Evolutionary conservation across 805 yeast species (phyloP).

Genomic region (Metschnikowia peoriensis): DNA sequence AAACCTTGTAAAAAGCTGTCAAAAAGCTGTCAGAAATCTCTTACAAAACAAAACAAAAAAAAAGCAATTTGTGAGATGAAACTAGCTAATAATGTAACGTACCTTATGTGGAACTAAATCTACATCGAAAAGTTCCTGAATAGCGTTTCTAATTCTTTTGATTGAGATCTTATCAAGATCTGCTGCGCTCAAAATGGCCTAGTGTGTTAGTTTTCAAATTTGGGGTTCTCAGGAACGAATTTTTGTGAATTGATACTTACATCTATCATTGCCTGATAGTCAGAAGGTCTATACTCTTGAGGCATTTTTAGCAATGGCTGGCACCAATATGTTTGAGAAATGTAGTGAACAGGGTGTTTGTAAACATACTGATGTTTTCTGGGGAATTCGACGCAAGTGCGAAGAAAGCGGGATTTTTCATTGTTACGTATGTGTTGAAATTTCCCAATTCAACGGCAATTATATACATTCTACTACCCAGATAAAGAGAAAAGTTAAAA

Average conservation of each 20-base stretch:
- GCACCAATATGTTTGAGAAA: not conserved
- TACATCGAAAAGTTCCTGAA: conserved; percentile 64
- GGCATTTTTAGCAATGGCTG: not conserved
- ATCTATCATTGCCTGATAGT: conserved; percentile 19
- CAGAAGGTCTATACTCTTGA: conserved; percentile 6
- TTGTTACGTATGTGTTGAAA: too few relatives aligned
- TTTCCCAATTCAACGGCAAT: too few relatives aligned
- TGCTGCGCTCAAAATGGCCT: conserved; percentile 72
- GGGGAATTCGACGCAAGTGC: not conserved
- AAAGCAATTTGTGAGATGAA: not conserved
- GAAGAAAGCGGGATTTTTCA: not conserved
- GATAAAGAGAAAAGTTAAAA: too few relatives aligned
- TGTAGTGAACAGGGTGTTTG: not conserved
- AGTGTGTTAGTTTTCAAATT: conserved; percentile 19
- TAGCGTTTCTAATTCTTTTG: conserved; percentile 64
- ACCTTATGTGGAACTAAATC: conserved; percentile 49
- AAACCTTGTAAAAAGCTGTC: not conserved
- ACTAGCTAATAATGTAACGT: conserved; percentile 19
- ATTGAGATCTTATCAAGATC: conserved; percentile 70
- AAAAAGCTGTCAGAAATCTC: not conserved
- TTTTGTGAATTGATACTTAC: conserved; percentile 11
- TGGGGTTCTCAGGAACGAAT: not conserved
- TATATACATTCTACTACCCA: too few relatives aligned
- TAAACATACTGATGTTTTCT: not conserved
- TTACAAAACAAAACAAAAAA: not conserved